phyloP scores from a whole-genome alignment of 169 alveolate genomes.

The Eimeria praecox region DNA sequence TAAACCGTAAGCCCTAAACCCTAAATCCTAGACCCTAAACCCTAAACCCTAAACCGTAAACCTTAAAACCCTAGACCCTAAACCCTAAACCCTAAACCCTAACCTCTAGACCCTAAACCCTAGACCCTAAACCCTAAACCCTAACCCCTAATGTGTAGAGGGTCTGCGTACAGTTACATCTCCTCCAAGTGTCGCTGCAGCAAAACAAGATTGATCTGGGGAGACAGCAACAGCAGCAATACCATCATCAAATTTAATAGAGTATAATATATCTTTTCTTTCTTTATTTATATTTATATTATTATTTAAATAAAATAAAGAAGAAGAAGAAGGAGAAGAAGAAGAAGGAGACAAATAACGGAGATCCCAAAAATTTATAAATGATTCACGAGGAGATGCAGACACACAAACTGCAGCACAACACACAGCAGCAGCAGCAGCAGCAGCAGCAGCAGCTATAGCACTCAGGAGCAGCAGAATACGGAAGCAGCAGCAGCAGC shows the following conservation, averaged over 20 bases:
- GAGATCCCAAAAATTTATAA: slow-evolving; percentile 68
- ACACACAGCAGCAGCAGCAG: neutral
- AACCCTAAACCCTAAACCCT: neutral
- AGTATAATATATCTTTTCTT: too few relatives aligned
- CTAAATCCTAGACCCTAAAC: neutral
- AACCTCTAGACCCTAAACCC: neutral
- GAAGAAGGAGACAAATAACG: too few relatives aligned
- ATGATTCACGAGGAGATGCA: slow-evolving; percentile 56
- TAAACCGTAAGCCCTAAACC: neutral
- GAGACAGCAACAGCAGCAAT: slow-evolving; percentile 63
- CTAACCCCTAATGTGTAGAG: neutral
- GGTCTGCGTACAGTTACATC: slow-evolving; percentile 60
- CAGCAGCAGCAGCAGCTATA: slow-evolving; percentile 11
- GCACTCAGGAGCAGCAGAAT: neutral
- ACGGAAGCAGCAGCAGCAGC: slow-evolving; percentile 29
- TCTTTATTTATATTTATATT: too few relatives aligned
- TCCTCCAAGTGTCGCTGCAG: slow-evolving; percentile 59
- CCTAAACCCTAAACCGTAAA: neutral
- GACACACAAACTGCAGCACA: slow-evolving; percentile 40
- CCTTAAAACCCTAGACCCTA: neutral
- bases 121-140: neutral
- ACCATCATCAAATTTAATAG: slow-evolving; percentile 22
- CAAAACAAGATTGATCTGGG: slow-evolving; percentile 35
- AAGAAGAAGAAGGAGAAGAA: too few relatives aligned
- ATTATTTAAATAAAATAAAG: too few relatives aligned